Conservation (phyloP, 345 rosid species). For the Hibiscus mutabilis region DNA sequence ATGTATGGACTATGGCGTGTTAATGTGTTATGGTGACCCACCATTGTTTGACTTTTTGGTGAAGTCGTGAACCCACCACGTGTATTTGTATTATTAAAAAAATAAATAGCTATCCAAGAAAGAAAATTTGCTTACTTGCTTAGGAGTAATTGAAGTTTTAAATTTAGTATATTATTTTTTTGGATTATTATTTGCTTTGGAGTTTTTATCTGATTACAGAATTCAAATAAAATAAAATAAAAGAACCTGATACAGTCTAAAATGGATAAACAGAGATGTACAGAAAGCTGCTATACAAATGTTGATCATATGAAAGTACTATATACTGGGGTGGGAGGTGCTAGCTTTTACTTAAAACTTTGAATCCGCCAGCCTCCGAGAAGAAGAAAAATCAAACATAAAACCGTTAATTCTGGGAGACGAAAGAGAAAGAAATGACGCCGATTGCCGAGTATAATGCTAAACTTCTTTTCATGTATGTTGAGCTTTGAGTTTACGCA, state of each 20-base stretch:
- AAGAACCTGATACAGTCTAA: constrained; percentile 6
- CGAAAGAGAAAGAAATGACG: too few species aligned
- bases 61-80: constrained; percentile 14
- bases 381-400: not conserved
- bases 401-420: not conserved
- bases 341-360: not conserved
- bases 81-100: not conserved
- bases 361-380: not conserved
- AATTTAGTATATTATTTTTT: too few species aligned
- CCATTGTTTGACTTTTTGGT: constrained; percentile 12
- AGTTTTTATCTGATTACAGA: too few species aligned
- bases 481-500: constrained; percentile 51
- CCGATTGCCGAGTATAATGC: not conserved
- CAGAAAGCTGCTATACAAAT: not conserved
- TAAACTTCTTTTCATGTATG: constrained; percentile 21
- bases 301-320: not conserved
- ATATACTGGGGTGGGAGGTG: not conserved
- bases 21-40: not conserved
- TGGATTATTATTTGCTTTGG: too few species aligned
- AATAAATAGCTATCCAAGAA: not conserved
- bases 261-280: not conserved
- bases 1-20: too few species aligned
- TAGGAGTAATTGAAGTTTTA: too few species aligned
- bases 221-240: not conserved
- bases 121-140: too few species aligned